A percentile compares a stretch with the other conserved stretches of the same genome.
Conservation (phyloP, 352 stramenopile genomes). For the Phytophthora kernoviae region DNA sequence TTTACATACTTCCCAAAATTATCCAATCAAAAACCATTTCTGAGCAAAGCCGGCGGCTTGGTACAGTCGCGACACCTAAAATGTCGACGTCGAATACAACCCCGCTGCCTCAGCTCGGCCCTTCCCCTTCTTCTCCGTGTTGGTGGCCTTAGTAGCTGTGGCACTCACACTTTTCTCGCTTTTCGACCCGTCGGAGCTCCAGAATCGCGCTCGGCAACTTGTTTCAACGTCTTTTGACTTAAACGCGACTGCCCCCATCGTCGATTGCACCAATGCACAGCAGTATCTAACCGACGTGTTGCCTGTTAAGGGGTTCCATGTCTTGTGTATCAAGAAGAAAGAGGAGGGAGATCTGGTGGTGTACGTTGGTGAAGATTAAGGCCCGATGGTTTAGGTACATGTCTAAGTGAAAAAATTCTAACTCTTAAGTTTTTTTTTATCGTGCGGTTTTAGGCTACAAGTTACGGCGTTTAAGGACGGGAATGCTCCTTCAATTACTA, state of each 20-base stretch:
- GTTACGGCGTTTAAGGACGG: slow-evolving; percentile 68
- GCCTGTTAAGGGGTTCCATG: slow-evolving; percentile 73
- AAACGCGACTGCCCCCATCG: no score
- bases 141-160: slow-evolving; percentile 37
- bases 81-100: background rate
- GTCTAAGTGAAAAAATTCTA: no score
- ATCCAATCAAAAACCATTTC: no score
- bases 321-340: slow-evolving; percentile 61
- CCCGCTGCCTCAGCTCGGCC: slow-evolving; percentile 1
- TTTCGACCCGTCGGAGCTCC: slow-evolving; percentile 27
- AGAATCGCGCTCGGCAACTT: slow-evolving; percentile 28
- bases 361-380: no score
- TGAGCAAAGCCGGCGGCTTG: no score
- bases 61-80: no score
- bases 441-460: no score
- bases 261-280: slow-evolving; percentile 44
- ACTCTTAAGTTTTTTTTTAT: no score
- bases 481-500: slow-evolving; percentile 31
- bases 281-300: slow-evolving; percentile 56
- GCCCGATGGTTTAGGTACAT: no score
- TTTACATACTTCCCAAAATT: no score
- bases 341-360: slow-evolving; percentile 4
- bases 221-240: slow-evolving; percentile 27
- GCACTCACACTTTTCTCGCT: slow-evolving; percentile 20
- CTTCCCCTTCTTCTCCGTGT: slow-evolving; percentile 17